A percentile compares a stretch with the other conserved stretches of the same genome.
Evolutionary conservation across 805 yeast genomes (phyloP).

Genomic region (Yamadazyma sp.): DNA sequence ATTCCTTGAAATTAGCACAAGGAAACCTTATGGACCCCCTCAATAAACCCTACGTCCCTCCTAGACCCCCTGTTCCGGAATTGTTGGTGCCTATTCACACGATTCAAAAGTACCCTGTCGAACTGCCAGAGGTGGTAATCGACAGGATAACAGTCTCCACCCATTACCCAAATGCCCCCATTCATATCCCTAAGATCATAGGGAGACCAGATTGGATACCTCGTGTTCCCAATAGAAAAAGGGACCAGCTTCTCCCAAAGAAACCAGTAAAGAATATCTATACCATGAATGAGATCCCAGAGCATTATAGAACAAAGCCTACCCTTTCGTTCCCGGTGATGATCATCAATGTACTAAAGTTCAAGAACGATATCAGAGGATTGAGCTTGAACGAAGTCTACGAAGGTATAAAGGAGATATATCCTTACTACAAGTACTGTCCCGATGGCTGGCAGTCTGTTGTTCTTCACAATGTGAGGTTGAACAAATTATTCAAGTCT

Average conservation of each 20-base stretch:
- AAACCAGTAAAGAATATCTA: conserved; percentile 63
- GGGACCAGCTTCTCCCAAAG: conserved; percentile 33
- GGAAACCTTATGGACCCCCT: conserved; percentile 14
- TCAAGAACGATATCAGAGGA: conserved; percentile 66
- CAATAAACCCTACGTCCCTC: conserved; percentile 17
- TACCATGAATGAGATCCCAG: conserved; percentile 83
- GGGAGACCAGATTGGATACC: conserved; percentile 29
- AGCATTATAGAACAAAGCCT: conserved; percentile 82
- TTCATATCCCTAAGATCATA: conserved; percentile 34
- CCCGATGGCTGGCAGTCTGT: conserved; percentile 98
- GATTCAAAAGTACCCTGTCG: conserved; percentile 5
- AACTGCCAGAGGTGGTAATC: conserved; percentile 9
- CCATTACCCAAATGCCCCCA: conserved; percentile 16
- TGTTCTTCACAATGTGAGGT: conserved; percentile 83
- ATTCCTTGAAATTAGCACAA: conserved; percentile 20
- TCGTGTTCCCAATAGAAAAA: conserved; percentile 31
- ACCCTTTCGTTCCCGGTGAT: conserved; percentile 75
- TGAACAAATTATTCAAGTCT: conserved; percentile 71
- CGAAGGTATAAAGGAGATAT: conserved; percentile 79
- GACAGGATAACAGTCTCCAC: conserved; percentile 11
- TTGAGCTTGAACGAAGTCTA: conserved; percentile 69
- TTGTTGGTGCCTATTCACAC: conserved; percentile 15
- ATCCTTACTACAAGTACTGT: conserved; percentile 90
- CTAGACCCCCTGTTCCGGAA: conserved; percentile 37
- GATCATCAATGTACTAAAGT: conserved; percentile 74